Base-by-base conservation (phyloP, 805 yeast genomes). In the Pichia manshurica region DNA sequence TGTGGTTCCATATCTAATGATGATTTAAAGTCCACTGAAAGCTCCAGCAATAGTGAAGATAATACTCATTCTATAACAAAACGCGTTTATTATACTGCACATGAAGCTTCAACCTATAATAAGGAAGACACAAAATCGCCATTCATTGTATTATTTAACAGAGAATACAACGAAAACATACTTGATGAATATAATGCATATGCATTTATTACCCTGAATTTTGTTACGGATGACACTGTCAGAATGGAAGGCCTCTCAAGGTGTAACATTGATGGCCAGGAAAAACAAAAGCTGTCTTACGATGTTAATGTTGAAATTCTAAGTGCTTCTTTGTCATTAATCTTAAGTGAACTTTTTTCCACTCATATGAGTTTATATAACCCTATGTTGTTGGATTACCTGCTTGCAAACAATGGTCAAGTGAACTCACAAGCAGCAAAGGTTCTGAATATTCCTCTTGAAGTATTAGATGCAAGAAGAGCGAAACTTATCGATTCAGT, bases 41-140 rank as follows among this genome's bases (percentile, higher is more conserved):
- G 19, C 9, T 19, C 29, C 1, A 19, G 6, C 5, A 29, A 31
- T 3, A 48, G 37, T 50, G 43, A 38, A 17, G 58, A 72, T 32
- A n/a, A 23, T 20, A 21, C 6, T 17, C 6, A 21, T 37, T 7
- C 29, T 5, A 20, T 37, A 10, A 37, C 40, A 9, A 46, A 37
- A 28, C 42, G 33, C n/a, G 57, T 82, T 0, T 85, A 77, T 60
- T 79, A 80, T 12, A 78, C 89, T 3, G 93, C 93, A 0, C 95
- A 86, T 59, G 86, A 81, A 55, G 54, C 66, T 2, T 56, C 65
- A 0, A 67, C 73, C 1, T 86, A 83, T 57, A 60, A 58, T 5
- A 60, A 59, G 4, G 95, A 86, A 58, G 69, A 63, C 5, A 65
- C 78, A 21, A 79, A 78, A 54, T 78, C 91, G 0, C 81, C 82